phyloP scores from a whole-genome alignment of 176 grass and related monocot species.

The Stipa capillata region DNA sequence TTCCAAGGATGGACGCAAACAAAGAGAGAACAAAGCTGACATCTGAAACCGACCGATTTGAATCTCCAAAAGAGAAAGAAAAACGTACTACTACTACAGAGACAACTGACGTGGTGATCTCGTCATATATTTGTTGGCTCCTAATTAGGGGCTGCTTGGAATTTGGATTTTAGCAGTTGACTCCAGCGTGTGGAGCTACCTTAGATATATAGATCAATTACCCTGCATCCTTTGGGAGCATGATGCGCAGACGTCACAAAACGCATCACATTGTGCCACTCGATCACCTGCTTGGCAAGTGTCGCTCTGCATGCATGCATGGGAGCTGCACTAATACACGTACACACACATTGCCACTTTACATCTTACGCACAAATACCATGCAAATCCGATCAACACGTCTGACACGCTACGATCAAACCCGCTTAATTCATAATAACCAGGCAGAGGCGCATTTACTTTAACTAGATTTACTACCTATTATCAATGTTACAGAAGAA shows the following conservation, averaged over 20 bases:
- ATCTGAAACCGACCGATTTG: background rate
- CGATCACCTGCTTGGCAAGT: background rate
- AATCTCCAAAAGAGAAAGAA: background rate
- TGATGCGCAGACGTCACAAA: no score
- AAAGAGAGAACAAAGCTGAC: background rate
- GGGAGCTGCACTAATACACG: background rate
- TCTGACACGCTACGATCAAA: no score
- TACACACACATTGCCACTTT: background rate
- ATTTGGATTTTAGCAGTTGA: slow-evolving; percentile 18
- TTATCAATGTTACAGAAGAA: no score
- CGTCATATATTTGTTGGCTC: background rate
- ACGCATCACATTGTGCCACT: background rate
- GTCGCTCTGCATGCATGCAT: background rate
- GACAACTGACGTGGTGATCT: background rate
- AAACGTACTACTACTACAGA: background rate
- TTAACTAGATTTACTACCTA: no score
- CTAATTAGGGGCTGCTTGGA: background rate
- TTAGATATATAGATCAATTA: background rate
- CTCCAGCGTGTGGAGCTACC: background rate
- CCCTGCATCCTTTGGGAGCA: background rate
- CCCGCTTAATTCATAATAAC: no score
- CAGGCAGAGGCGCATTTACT: no score
- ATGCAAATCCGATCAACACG: no score
- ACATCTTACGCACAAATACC: background rate
- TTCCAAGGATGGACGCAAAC: no score